Base-by-base conservation (phyloP, 768 basidiomycete species). In the Auricularia heimuer region DNA sequence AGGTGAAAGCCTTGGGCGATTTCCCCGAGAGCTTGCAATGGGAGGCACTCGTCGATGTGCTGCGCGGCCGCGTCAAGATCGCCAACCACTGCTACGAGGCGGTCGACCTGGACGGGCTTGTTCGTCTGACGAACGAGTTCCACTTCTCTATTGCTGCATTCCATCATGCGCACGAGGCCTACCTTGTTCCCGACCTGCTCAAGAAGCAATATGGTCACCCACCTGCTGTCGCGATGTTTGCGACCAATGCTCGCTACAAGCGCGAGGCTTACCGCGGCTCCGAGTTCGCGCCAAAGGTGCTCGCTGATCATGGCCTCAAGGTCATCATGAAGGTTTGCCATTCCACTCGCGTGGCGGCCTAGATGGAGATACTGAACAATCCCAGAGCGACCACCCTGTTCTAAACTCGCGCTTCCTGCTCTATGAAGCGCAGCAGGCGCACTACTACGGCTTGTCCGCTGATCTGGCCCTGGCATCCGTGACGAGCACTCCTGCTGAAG, bases 381-480 rank as follows among this genome's bases (percentile, higher is more conserved):
- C 35, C 16, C 60, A 72, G 70, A 70, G 68, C 39, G 71, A 73
- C 56, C 72, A 84, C 67, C 81, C 83, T 16, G 82, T 83, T 10
- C 58, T 81, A 21, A 80, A 88, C 70, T 82, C 82, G 24, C 77
- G 86, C 16, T 82, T 80, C 68, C 73, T 87, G 21, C 72, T 85
- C 3, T 84, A 76, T 66, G 85, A 87, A 69, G 84, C 85, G 0
- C 81, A 83, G 66, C 85, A 85, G 65, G 88, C 87, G 0, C 83
- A 89, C 70, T 85, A 85, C 70, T 90, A 86, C 70, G 90, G 91
- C 34, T 74, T 92, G 16, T 75, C 83, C n/a, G 73, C 77, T 21
- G 80, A 86, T 63, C 77, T 87, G 16, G 88, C 91, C 0, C 76
- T 94, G 4, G 79, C 85, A 3, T 78, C 88, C 1, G 86, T 92